Evolutionary conservation across 2,329 filamentous ascomycete species (phyloP).

Genomic region (Chalara sp.): DNA sequence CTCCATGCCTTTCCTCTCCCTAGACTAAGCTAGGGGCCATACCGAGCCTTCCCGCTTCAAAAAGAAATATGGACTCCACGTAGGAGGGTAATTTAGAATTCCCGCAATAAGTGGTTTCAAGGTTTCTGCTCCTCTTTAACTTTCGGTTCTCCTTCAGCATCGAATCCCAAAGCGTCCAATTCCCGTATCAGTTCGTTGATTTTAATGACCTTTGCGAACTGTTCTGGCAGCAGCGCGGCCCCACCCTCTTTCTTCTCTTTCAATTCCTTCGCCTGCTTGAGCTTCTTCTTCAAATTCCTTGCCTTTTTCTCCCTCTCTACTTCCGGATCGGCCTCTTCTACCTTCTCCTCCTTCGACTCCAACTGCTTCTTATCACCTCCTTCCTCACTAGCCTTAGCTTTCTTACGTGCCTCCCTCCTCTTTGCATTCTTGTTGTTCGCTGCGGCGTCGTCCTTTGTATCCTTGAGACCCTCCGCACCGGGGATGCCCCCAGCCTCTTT

Average conservation of each 20-base stretch:
- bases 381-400: slow-evolving; percentile 37
- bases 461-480: slow-evolving; percentile 57
- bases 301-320: slow-evolving; percentile 88
- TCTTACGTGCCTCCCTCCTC: slow-evolving; percentile 59
- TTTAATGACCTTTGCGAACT: slow-evolving; percentile 95
- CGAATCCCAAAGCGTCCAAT: slow-evolving; percentile 77
- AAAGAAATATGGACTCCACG: too few relatives aligned
- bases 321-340: slow-evolving; percentile 53
- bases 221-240: slow-evolving; percentile 78
- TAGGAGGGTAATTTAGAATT: too few relatives aligned
- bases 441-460: slow-evolving; percentile 36
- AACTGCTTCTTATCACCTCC: background rate
- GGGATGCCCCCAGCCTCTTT: slow-evolving; percentile 60
- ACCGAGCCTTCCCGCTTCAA: too few relatives aligned
- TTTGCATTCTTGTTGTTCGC: slow-evolving; percentile 83
- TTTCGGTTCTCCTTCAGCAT: slow-evolving; percentile 65
- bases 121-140: slow-evolving; percentile 14
- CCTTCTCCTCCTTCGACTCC: slow-evolving; percentile 14
- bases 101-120: background rate
- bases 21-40: background rate
- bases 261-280: slow-evolving; percentile 86
- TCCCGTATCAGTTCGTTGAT: slow-evolving; percentile 91
- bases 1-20: too few relatives aligned
- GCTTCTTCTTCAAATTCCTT: slow-evolving; percentile 85
- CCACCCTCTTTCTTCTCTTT: slow-evolving; percentile 87